Conservation (phyloP, 345 rosid genomes). For the Gynandropsis gynandra region DNA sequence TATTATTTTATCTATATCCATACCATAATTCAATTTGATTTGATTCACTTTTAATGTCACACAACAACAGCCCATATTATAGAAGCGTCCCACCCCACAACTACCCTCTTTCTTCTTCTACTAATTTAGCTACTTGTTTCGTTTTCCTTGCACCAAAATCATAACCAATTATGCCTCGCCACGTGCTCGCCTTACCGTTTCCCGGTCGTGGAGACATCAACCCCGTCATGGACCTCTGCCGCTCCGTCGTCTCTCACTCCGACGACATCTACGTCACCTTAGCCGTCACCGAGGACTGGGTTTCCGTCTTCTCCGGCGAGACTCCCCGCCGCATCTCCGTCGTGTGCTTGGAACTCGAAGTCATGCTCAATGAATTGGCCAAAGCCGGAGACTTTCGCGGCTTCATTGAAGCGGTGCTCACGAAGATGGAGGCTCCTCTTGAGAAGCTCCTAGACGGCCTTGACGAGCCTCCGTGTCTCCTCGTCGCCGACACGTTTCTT, state of each 20-base stretch:
- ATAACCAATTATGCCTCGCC: constrained; percentile 13
- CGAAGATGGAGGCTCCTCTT: constrained; percentile 26
- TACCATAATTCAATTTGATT: too few relatives aligned
- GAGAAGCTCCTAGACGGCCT: constrained; percentile 28
- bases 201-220: constrained; percentile 51
- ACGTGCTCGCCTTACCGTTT: constrained; percentile 41
- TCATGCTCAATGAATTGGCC: background rate
- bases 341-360: background rate
- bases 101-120: too few relatives aligned
- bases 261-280: constrained; percentile 33
- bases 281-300: constrained; percentile 57
- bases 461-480: constrained; percentile 3
- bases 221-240: constrained; percentile 48
- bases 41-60: too few relatives aligned
- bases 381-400: background rate
- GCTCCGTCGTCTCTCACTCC: constrained; percentile 23
- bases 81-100: too few relatives aligned
- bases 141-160: too few relatives aligned
- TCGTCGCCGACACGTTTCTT: constrained; percentile 26
- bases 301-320: constrained; percentile 29
- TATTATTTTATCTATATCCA: too few relatives aligned
- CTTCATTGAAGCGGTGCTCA: constrained; percentile 1
- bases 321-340: constrained; percentile 24
- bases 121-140: too few relatives aligned
- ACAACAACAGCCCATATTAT: too few relatives aligned